Percentiles rank a stretch among this genome's conserved stretches.
These are phyloP conservation scores for Daldinia bambusicola DNA, from an alignment of 495 filamentous ascomycete genomes.

Conservation along the genomic window DNA sequence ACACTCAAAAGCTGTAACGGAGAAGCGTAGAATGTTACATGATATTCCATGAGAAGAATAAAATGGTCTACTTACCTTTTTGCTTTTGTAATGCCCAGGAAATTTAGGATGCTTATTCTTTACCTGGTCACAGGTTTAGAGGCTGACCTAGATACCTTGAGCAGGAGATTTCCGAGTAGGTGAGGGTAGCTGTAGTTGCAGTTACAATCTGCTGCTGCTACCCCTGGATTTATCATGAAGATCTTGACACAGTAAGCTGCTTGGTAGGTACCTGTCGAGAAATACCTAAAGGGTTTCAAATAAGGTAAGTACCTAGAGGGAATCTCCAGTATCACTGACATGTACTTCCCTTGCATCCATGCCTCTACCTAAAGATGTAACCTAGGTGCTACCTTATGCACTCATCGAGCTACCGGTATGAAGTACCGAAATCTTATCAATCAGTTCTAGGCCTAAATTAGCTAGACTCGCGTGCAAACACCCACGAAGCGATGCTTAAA, in stretches of 20 bases:
- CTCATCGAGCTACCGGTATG: not conserved
- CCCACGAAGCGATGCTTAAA: not conserved
- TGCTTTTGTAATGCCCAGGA: not conserved
- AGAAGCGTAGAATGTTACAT: not conserved
- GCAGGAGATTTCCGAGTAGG: not conserved
- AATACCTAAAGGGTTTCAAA: too few species aligned
- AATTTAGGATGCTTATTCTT: too few species aligned
- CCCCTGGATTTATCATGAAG: too few species aligned
- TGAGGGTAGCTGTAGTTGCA: not conserved
- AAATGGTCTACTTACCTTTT: not conserved
- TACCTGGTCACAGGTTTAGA: too few species aligned
- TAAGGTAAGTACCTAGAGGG: not conserved
- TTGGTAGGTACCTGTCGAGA: too few species aligned
- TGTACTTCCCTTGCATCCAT: too few species aligned
- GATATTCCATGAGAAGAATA: not conserved
- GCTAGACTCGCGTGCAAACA: not conserved
- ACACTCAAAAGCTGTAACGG: not conserved
- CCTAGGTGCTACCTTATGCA: too few species aligned
- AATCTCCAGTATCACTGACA: too few species aligned
- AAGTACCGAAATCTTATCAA: conserved; percentile 5
- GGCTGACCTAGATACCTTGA: too few species aligned
- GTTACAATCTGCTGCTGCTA: too few species aligned
- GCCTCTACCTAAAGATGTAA: too few species aligned
- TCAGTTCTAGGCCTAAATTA: not conserved
- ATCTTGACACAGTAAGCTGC: too few species aligned